Conservation (phyloP, 768 basidiomycete genomes). For the Clavaria fumosa region DNA sequence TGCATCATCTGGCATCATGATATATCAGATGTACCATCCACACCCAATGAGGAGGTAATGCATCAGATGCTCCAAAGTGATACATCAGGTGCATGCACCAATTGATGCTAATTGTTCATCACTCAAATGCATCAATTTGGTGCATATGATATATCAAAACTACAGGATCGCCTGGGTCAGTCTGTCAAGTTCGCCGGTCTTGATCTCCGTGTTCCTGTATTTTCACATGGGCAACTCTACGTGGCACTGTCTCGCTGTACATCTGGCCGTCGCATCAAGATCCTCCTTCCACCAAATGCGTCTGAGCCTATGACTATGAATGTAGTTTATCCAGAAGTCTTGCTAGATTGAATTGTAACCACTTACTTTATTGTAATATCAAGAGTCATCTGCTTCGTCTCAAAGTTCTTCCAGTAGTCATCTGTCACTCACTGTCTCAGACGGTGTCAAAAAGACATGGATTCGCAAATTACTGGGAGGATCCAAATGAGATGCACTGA, state of each 20-base stretch:
- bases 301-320: background rate
- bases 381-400: background rate
- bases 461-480: background rate
- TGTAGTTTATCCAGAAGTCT: slow-evolving; percentile 1
- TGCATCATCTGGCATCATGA: too few relatives aligned
- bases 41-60: too few relatives aligned
- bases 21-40: too few relatives aligned
- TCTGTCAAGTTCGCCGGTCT: slow-evolving; percentile 19
- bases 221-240: slow-evolving; percentile 27
- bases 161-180: too few relatives aligned
- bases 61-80: too few relatives aligned
- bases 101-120: too few relatives aligned
- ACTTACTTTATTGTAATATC: background rate
- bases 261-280: background rate
- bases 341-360: too few relatives aligned
- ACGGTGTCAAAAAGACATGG: background rate
- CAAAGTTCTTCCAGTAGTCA: background rate
- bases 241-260: slow-evolving; percentile 21
- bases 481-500: background rate
- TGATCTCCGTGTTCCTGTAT: slow-evolving; percentile 16
- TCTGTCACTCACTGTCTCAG: background rate
- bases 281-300: background rate
- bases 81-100: too few relatives aligned
- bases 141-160: too few relatives aligned
- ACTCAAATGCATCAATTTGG: too few relatives aligned